Conservation (phyloP, 2,329 filamentous ascomycete genomes). For the Verticillium albo-atrum region DNA sequence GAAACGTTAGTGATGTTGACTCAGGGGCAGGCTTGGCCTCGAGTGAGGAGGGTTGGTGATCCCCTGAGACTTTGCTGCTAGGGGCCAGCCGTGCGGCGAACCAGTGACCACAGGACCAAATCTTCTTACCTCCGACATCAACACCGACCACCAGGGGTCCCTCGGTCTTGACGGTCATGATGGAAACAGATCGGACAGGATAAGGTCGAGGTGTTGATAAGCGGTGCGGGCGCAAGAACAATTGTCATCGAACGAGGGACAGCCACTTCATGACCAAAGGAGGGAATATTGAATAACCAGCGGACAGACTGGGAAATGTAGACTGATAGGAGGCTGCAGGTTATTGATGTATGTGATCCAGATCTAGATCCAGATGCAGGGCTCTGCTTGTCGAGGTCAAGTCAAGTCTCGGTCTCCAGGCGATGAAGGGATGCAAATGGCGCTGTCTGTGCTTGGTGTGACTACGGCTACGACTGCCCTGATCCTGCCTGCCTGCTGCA, state of each 20-base stretch:
- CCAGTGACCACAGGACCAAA: background rate
- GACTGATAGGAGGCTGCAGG: background rate
- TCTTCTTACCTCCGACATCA: conserved; percentile 11
- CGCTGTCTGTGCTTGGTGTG: background rate
- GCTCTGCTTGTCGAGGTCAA: background rate
- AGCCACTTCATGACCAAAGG: background rate
- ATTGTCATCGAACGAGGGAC: background rate
- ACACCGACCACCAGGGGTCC: conserved; percentile 12
- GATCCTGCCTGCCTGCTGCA: background rate
- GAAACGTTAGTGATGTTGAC: background rate
- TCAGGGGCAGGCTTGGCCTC: background rate
- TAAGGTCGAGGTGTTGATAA: background rate
- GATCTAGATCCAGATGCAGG: background rate
- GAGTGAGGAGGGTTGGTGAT: background rate
- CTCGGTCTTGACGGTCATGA: conserved; percentile 1
- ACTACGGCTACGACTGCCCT: background rate
- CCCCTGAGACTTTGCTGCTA: background rate
- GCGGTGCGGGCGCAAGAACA: background rate
- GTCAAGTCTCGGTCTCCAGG: background rate
- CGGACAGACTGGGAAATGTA: background rate
- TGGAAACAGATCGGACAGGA: background rate
- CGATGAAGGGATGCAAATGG: background rate
- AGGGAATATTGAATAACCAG: background rate
- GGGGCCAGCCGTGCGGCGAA: background rate
- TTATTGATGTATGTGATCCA: background rate